phyloP scores from a whole-genome alignment of 2,329 filamentous ascomycete genomes.

The Emergomyces orientalis region DNA sequence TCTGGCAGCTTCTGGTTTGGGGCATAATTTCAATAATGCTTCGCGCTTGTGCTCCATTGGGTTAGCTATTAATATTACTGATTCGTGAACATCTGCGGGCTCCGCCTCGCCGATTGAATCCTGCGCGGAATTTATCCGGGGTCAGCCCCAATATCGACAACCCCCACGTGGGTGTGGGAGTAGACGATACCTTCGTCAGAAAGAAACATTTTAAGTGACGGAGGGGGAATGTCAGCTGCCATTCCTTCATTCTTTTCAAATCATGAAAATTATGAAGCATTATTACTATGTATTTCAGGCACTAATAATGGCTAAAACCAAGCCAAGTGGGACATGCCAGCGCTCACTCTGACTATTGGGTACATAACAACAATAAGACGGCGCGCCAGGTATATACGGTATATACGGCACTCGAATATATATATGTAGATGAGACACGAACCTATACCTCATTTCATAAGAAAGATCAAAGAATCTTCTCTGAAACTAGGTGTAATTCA shows the following conservation, averaged over 20 bases:
- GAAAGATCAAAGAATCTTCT: background rate
- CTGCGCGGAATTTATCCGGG: background rate
- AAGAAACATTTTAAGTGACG: too few relatives aligned
- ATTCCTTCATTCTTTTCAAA: background rate
- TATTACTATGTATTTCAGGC: background rate
- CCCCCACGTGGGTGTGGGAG: background rate
- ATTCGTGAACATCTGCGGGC: background rate
- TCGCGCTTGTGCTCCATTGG: background rate
- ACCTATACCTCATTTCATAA: background rate
- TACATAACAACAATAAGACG: conserved; percentile 3
- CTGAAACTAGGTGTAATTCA: background rate
- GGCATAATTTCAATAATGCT: background rate
- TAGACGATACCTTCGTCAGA: too few relatives aligned
- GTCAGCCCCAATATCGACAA: background rate
- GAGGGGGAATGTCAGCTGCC: too few relatives aligned
- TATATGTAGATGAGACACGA: conserved; percentile 10
- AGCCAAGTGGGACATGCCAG: conserved; percentile 6
- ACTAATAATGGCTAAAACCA: conserved; percentile 4
- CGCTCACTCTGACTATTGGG: background rate
- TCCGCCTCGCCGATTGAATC: background rate
- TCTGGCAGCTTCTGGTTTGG: background rate
- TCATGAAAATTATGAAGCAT: background rate
- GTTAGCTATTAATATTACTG: background rate
- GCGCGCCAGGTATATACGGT: conserved; percentile 6
- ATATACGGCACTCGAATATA: conserved; percentile 9